Evolutionary conservation across 2,329 filamentous ascomycete genomes (phyloP).

Genomic region (Cladorrhinum sp.): DNA sequence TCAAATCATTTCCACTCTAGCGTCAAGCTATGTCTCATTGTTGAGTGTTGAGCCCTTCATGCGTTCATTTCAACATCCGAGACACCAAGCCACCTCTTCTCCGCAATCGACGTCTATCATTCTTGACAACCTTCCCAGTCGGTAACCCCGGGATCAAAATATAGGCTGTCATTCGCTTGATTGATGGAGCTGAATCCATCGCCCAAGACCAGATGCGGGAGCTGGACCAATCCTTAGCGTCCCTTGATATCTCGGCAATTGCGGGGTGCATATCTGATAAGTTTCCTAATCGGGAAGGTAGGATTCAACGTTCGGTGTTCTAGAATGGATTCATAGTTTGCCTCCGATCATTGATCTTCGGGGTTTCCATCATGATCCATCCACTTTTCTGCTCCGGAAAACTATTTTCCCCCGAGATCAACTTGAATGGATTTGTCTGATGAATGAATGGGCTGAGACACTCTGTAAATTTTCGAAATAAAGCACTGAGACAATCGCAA

Average conservation of each 20-base stretch:
- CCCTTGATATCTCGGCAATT: conserved; percentile 10
- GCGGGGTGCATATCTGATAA: conserved; percentile 15
- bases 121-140: background rate
- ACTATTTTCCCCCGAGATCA: too few species aligned
- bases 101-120: background rate
- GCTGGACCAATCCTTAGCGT: background rate
- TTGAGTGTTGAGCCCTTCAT: background rate
- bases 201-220: background rate
- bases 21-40: background rate
- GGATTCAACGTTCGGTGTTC: conserved; percentile 5
- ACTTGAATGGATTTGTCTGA: background rate
- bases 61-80: background rate
- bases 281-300: conserved; percentile 19
- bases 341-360: background rate
- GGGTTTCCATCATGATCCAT: too few species aligned
- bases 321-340: background rate
- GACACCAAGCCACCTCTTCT: background rate
- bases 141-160: background rate
- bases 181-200: background rate
- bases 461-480: background rate
- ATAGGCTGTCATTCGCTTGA: background rate
- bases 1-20: background rate
- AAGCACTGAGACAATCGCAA: background rate
- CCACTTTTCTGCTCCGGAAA: too few species aligned
- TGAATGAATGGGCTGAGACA: background rate